Base-by-base conservation (phyloP, 352 stramenopile species). In the Peronosclerospora sorghi region DNA sequence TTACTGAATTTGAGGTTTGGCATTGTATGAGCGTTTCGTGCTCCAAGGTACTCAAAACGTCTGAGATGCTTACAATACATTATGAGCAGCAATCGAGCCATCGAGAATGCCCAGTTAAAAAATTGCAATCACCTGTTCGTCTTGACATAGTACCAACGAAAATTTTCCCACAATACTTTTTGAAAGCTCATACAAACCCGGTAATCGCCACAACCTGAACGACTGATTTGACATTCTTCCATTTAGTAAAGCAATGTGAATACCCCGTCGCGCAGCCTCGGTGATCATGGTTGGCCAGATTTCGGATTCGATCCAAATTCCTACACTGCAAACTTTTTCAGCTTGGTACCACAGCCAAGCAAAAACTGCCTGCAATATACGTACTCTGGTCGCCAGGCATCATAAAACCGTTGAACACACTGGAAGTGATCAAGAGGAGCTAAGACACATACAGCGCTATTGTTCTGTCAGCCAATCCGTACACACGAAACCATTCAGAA, bases 271-370 rank as follows among this genome's bases (percentile, higher is more conserved):
- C 2, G 54, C 19, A 8, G 69, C 69, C 56, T 85, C 73, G 9
- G 49, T 45, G 13, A 89, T 73, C 18, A 89, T 47, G 17, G 68
- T 84, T 4, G 73, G 77, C 77, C 77, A 89, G n/a, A 89, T 53
- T 52, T 89, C 77, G 15, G 77, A 89, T 54, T 89, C 77, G 39
- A 86, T 64, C 73, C 72, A 89, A 17, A 89, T 52, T 7, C 73
- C 77, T 21, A 61, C 72, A 41, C 77, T 84, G 32, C 9, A 28
- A 48, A 46, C 2, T 17, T 15, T 34, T 35, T 14, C 35, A 6
- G 41, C 26, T 19, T 9, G 13, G 13, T 20, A 36, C 5, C n/a
- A 2, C 13, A n/a, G 23, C 23, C 5, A 8, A 23, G n/a, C 32
- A 6, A 35, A n/a, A 17, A 21, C 17, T 26, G 4, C 9, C 5